Percentiles rank a stretch among this genome's conserved stretches.
phyloP scores from a whole-genome alignment of 495 filamentous ascomycete genomes.

The Friedmanniomyces endolithicus region DNA sequence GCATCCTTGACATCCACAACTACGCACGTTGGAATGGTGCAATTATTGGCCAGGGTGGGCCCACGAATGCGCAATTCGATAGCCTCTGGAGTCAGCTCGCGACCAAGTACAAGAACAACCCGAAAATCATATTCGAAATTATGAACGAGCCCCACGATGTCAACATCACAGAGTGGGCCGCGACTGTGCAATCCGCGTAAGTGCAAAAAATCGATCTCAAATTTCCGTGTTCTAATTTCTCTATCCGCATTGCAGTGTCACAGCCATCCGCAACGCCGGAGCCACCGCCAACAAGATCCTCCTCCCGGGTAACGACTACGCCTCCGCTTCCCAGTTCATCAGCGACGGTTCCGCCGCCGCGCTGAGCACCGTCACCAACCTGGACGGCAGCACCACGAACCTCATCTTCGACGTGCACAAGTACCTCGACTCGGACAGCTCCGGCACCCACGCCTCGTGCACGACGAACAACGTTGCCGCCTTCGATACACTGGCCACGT shows the following conservation, averaged over 20 bases:
- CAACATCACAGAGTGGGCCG: slow-evolving; percentile 39
- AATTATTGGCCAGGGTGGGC: slow-evolving; percentile 48
- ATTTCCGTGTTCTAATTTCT: no score
- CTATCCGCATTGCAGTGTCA: slow-evolving; percentile 26
- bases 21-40: slow-evolving; percentile 48
- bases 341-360: slow-evolving; percentile 36
- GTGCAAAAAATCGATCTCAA: no score
- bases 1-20: slow-evolving; percentile 50
- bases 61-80: slow-evolving; percentile 44
- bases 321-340: slow-evolving; percentile 35
- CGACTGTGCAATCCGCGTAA: slow-evolving; percentile 38
- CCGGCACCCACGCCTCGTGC: slow-evolving; percentile 41
- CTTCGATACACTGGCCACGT: slow-evolving; percentile 25
- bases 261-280: slow-evolving; percentile 45
- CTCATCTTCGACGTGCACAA: slow-evolving; percentile 44
- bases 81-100: slow-evolving; percentile 47
- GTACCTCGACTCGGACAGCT: slow-evolving; percentile 47
- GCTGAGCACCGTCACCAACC: slow-evolving; percentile 43
- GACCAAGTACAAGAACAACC: slow-evolving; percentile 37
- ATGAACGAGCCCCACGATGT: slow-evolving; percentile 46
- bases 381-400: slow-evolving; percentile 39
- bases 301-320: slow-evolving; percentile 38
- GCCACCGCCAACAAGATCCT: slow-evolving; percentile 45
- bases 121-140: slow-evolving; percentile 45
- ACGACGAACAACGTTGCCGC: slow-evolving; percentile 38